Evolutionary conservation across 2,329 filamentous ascomycete species (phyloP).

Genomic region (Alternaria sp.): DNA sequence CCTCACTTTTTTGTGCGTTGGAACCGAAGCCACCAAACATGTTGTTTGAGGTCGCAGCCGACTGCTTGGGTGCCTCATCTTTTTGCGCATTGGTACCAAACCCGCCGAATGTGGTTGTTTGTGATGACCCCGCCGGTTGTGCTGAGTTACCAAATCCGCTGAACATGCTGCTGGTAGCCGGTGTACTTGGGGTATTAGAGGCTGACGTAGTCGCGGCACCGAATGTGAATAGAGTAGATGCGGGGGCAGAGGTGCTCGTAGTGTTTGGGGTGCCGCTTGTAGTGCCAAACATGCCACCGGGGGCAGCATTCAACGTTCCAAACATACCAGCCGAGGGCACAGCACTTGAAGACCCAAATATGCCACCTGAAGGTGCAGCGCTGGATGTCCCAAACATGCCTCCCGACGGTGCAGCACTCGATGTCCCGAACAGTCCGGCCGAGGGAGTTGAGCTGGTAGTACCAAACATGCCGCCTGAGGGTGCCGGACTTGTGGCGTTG

Average conservation of each 20-base stretch:
- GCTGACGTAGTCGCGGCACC: conserved; percentile 26
- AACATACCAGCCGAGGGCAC: conserved; percentile 22
- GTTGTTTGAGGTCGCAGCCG: conserved; percentile 23
- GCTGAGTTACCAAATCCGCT: conserved; percentile 16
- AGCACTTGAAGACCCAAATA: conserved; percentile 8
- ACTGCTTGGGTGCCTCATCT: conserved; percentile 10
- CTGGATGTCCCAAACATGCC: conserved; percentile 18
- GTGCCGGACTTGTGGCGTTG: conserved; percentile 19
- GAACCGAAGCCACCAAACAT: conserved; percentile 32
- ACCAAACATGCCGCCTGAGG: conserved; percentile 12
- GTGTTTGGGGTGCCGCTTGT: conserved; percentile 25
- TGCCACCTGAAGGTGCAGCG: conserved; percentile 5
- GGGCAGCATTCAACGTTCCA: conserved; percentile 20
- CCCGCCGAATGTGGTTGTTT: conserved; percentile 23
- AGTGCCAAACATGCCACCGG: conserved; percentile 25
- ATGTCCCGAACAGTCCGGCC: conserved; percentile 11
- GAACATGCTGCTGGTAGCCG: conserved; percentile 26
- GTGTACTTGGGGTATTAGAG: conserved; percentile 21
- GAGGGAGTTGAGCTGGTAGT: conserved; percentile 11
- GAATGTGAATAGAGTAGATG: conserved; percentile 31
- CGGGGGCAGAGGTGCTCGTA: conserved; percentile 25
- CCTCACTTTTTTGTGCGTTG: conserved; percentile 24
- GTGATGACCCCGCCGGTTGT: conserved; percentile 12
- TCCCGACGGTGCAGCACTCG: conserved; percentile 20
- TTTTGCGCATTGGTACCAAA: conserved; percentile 26